Percentiles rank a stretch among this genome's conserved stretches.
These are phyloP conservation scores for Spatholobus suberectus DNA, from an alignment of 306 rosid species.

Conservation along the genomic window DNA sequence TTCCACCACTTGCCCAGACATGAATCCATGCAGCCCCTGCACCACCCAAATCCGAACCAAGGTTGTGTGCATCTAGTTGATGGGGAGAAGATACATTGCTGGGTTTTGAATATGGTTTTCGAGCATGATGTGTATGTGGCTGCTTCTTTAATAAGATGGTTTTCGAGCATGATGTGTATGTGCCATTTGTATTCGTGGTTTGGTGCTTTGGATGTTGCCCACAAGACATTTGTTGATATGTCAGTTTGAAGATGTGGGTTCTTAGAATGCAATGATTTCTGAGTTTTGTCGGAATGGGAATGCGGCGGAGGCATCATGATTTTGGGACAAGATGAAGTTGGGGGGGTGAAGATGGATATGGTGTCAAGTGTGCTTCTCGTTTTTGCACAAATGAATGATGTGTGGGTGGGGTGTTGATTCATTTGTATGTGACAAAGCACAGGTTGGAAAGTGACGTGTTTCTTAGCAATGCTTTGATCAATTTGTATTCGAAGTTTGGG, in stretches of 20 bases:
- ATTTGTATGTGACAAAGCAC: constrained; percentile 56
- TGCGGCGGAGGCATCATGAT: constrained; percentile 39
- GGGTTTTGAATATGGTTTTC: no score
- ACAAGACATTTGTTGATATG: constrained; percentile 50
- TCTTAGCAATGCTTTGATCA: constrained; percentile 56
- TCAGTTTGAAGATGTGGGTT: constrained; percentile 49
- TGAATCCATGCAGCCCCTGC: no score
- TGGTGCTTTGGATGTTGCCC: constrained; percentile 37
- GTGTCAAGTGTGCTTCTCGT: constrained; percentile 54
- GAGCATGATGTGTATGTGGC: no score
- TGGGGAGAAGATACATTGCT: constrained; percentile 52
- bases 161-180: constrained; percentile 53
- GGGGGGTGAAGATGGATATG: constrained; percentile 48
- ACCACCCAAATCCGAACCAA: no score
- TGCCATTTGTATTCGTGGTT: constrained; percentile 49
- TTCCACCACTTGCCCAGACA: no score
- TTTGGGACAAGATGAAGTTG: constrained; percentile 41
- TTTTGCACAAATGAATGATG: constrained; percentile 45
- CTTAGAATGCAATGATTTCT: constrained; percentile 62
- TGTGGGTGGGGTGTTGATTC: constrained; percentile 51
- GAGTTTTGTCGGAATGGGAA: constrained; percentile 56
- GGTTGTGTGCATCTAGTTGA: constrained; percentile 34
- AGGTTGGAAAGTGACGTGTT: constrained; percentile 53
- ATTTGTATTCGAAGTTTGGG: constrained; percentile 56
- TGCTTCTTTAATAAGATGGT: no score